Base-by-base conservation (phyloP, 768 basidiomycete species). In the Tylopilus subfusipes region DNA sequence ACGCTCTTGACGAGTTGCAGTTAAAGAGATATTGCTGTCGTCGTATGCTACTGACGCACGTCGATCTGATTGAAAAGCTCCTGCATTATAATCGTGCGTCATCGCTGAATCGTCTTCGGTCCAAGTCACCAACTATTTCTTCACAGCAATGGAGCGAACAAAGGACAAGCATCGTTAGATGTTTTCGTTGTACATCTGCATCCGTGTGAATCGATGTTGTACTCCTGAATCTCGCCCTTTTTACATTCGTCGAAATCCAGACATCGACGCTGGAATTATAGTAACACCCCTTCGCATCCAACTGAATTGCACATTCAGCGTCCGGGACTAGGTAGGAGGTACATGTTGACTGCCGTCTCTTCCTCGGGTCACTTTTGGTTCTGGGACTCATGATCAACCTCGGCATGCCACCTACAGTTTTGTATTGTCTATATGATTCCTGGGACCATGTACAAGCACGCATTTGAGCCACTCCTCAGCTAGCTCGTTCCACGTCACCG, bases 1-100 rank as follows among this genome's bases (percentile, higher is more conserved):
- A 96, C 51, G 93, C 93, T 5, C 79, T 97, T 42, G 93, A 95
- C 57, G 85, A 89, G 62, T 76, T 96, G 2, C 89, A 94, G 60
- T 74, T 98, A 42, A 95, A 92, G 72, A 76, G 96, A 52, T 98
- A 98, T 67, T 98, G 96, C 73, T 98, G 96, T 73, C 81, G 95
- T 43, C 83, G 96, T 44, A 98, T 98, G 96, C 91, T 98, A 6
- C 76, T 98, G 50, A 98, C 96, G 0, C 96, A 98, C 69, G 96
- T 98, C 52, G 96, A 98, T 73, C 79, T 98, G 58, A 98, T 98
- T 62, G 96, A 98, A 74, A 98, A 98, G 73, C 80, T 98, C 18
- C 76, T 98, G 22, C 93, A 96, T 64, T 98, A 96, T 71, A 96
- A 95, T 72, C 93, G 94, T 97, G 49, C 53, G 70, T 65, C 42